Base-by-base conservation (phyloP, 2,329 filamentous ascomycete genomes). In the Beauveria caledonica region DNA sequence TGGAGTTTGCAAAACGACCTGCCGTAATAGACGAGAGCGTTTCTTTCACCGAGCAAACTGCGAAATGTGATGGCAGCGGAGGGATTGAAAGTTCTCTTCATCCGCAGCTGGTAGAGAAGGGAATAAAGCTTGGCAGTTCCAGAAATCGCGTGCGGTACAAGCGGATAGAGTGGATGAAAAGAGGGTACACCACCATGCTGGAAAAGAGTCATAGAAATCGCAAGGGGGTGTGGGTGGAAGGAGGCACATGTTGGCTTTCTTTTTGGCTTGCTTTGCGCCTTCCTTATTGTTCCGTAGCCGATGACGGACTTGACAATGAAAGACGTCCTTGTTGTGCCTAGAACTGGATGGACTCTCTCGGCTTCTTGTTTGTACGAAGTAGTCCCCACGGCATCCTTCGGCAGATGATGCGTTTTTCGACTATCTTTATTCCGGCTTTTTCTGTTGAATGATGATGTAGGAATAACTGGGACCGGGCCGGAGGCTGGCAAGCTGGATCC, bases 81-180 rank as follows among this genome's bases (percentile, higher is more conserved):
- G 33, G 33, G 33, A 15, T 13, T 36, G 33, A 36, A 15, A 36
- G 33, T 13, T 13, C 33, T 36, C 33, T 36, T 15, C 33, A 36
- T 36, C 33, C 33, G 15, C 33, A 36, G 13, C 33, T 36, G 33
- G 13, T 36, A 2, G 15, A 36, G 11, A 33, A 29, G 10, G 10
- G 44, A 27, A 44, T 13, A 23, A 39, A 49, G 21, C 23, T 10
- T 27, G 17, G 42, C 25, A 17, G 15, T 58, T 58, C 55, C 42
- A 58, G 45, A 58, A 58, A 15, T 58, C 13, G 36, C n/a, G 29
- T n/a, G 15, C 45, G 55, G 55, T 50, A 58, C 23, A 58, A 42
- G 45, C 55, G 55, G 55, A 42, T 49, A n/a, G 17, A 15, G 55
- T 50, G 46, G 55, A 23, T 21, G 46, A 39, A 23, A 42, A 40